Conservation (phyloP, 768 basidiomycete genomes). For the Pleurotus salmoneostramineus region DNA sequence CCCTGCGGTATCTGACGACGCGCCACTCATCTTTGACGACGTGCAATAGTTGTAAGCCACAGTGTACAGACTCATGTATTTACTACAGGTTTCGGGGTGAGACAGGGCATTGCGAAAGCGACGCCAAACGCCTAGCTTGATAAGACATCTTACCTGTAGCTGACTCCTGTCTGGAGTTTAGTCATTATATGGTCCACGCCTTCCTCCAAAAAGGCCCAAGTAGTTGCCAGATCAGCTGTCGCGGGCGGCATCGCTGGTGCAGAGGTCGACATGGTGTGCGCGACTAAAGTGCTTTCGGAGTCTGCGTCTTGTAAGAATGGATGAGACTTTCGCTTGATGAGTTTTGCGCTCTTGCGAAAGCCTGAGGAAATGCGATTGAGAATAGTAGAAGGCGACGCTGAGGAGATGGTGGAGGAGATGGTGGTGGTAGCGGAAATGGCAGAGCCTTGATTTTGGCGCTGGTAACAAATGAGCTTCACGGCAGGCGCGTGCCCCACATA, state of each 20-base stretch:
- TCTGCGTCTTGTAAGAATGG: conserved; percentile 1
- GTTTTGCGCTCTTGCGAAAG: conserved; percentile 7
- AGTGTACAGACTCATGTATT: conserved; percentile 88
- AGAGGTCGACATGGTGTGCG: conserved; percentile 15
- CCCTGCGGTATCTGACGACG: conserved; percentile 38
- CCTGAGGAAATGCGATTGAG: conserved; percentile 3
- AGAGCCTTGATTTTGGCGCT: conserved; percentile 6
- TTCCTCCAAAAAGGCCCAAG: conserved; percentile 86
- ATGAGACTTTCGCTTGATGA: conserved; percentile 8
- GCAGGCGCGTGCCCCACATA: neutral
- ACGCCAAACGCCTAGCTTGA: neutral
- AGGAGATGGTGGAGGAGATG: conserved; percentile 20
- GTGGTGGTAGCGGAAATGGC: conserved; percentile 23
- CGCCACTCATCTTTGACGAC: conserved; percentile 71
- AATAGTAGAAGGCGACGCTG: conserved; percentile 3
- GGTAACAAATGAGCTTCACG: neutral
- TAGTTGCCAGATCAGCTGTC: conserved; percentile 73
- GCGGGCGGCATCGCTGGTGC: conserved; percentile 59
- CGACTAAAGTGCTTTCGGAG: conserved; percentile 4
- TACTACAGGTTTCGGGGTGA: conserved; percentile 26
- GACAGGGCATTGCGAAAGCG: neutral
- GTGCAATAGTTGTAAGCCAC: conserved; percentile 99
- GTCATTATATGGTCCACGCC: conserved; percentile 92
- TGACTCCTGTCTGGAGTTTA: conserved; percentile 83
- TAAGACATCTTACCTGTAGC: conserved; percentile 47